A percentile compares a stretch with the other conserved stretches of the same genome.
These are phyloP conservation scores for Phytopythium kandeliae DNA, from an alignment of 352 stramenopile genomes.

Conservation along the genomic window DNA sequence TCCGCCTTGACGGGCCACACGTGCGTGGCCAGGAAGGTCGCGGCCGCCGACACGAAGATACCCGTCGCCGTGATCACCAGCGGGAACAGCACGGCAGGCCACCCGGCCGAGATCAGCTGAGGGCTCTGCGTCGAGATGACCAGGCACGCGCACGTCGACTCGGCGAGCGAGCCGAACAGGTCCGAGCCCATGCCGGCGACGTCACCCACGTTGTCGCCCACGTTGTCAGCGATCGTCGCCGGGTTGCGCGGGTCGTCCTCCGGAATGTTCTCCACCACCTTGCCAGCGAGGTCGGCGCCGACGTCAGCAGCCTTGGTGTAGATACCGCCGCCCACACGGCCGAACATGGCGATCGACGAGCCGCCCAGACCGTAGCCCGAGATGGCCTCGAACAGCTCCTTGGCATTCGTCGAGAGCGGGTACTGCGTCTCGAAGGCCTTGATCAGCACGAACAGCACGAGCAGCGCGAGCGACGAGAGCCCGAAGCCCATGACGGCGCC, in stretches of 20 bases:
- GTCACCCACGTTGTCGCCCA: constrained; percentile 98
- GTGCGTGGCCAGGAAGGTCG: constrained; percentile 98
- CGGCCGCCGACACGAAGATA: constrained; percentile 96
- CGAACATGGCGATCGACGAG: constrained; percentile 99
- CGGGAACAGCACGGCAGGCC: constrained; percentile 96
- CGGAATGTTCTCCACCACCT: constrained; percentile 90
- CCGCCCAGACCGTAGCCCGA: constrained; percentile 97
- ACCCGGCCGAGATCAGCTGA: constrained; percentile 89
- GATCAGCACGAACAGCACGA: constrained; percentile 97
- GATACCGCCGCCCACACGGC: constrained; percentile 98
- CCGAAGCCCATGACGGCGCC: constrained; percentile 99
- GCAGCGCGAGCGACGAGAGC: constrained; percentile 94
- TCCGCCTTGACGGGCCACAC: constrained; percentile 93
- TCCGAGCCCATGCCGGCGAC: constrained; percentile 96
- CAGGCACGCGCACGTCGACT: constrained; percentile 95
- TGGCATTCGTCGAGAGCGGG: constrained; percentile 71
- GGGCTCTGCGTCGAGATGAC: constrained; percentile 94
- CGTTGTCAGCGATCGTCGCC: constrained; percentile 97
- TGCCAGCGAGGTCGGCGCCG: constrained; percentile 97
- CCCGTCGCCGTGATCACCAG: constrained; percentile 95
- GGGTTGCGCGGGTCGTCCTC: constrained; percentile 97
- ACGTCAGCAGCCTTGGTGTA: constrained; percentile 99
- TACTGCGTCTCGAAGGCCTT: constrained; percentile 92
- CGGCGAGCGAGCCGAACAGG: constrained; percentile 90
- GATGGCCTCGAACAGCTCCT: constrained; percentile 94